phyloP scores from a whole-genome alignment of 2,329 filamentous ascomycete species.

The Pseudogymnoascus sp. region DNA sequence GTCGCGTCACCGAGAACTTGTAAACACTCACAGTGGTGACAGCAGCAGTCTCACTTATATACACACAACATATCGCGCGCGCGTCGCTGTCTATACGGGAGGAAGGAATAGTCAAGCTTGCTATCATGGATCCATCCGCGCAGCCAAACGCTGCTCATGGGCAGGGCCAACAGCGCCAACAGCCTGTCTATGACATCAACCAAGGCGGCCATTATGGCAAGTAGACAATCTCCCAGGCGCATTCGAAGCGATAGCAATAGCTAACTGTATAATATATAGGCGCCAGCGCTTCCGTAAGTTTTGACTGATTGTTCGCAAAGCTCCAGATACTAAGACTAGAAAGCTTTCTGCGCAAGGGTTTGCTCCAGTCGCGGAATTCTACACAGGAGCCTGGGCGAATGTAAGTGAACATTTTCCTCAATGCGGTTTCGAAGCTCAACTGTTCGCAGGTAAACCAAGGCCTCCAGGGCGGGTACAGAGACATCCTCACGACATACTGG shows the following conservation, averaged over 20 bases:
- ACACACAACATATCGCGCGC: conserved; percentile 1
- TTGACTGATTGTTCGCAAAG: neutral
- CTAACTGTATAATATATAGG: conserved; percentile 38
- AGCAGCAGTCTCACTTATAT: neutral
- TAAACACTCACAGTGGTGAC: conserved; percentile 3
- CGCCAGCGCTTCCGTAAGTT: conserved; percentile 60
- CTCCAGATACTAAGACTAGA: conserved; percentile 11
- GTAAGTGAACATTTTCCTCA: conserved; percentile 43
- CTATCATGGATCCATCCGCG: conserved; percentile 48
- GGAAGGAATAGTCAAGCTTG: neutral
- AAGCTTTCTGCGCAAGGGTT: conserved; percentile 83
- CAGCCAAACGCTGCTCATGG: conserved; percentile 46
- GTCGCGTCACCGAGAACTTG: conserved; percentile 2
- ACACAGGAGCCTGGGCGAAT: conserved; percentile 92
- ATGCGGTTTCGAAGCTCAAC: conserved; percentile 22
- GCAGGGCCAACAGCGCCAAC: conserved; percentile 37
- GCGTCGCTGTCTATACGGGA: neutral
- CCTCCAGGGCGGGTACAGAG: conserved; percentile 83
- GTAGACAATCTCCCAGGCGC: conserved; percentile 21
- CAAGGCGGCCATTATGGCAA: conserved; percentile 74
- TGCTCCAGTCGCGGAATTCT: conserved; percentile 81
- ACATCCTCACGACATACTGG: conserved; percentile 98
- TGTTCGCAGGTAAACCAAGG: conserved; percentile 79
- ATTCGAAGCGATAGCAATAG: neutral
- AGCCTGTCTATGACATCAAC: conserved; percentile 63